phyloP scores from a whole-genome alignment of 352 stramenopile species.

The Vaucheria bursata region DNA sequence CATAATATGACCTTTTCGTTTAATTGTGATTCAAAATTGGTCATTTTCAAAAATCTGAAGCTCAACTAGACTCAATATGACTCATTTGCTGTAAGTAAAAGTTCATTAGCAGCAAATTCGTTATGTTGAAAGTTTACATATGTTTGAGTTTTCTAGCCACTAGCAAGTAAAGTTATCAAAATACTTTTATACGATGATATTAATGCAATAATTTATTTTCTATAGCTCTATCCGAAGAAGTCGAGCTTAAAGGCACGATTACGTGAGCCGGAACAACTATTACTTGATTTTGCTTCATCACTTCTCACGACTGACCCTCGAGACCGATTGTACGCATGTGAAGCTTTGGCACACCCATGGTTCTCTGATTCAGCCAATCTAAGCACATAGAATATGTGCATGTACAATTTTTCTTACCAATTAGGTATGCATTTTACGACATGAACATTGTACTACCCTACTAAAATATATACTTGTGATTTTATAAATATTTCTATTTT shows the following conservation, averaged over 20 bases:
- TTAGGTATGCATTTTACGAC: too few species aligned
- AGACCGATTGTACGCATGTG: slow-evolving; percentile 10
- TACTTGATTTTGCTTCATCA: slow-evolving; percentile 38
- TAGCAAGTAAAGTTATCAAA: background rate
- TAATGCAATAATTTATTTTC: background rate
- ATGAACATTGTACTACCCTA: too few species aligned
- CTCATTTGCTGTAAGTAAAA: background rate
- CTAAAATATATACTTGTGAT: too few species aligned
- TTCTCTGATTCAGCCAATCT: slow-evolving; percentile 10
- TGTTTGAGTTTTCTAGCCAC: background rate
- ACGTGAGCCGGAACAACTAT: slow-evolving; percentile 14
- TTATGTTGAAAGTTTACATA: background rate
- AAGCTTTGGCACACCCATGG: slow-evolving; percentile 30
- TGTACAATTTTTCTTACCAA: too few species aligned
- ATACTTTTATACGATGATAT: background rate
- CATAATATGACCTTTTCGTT: too few species aligned
- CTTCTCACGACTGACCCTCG: slow-evolving; percentile 28
- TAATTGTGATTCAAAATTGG: too few species aligned
- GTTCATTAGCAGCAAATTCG: background rate
- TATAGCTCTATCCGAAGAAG: slow-evolving; percentile 38
- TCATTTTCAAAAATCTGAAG: too few species aligned
- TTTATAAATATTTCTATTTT: too few species aligned
- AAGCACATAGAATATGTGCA: too few species aligned
- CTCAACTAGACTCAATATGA: too few species aligned
- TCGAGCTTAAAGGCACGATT: slow-evolving; percentile 29